These are phyloP conservation scores for Xylaria flabelliformis DNA, from an alignment of 495 filamentous ascomycete species.

Conservation along the genomic window DNA sequence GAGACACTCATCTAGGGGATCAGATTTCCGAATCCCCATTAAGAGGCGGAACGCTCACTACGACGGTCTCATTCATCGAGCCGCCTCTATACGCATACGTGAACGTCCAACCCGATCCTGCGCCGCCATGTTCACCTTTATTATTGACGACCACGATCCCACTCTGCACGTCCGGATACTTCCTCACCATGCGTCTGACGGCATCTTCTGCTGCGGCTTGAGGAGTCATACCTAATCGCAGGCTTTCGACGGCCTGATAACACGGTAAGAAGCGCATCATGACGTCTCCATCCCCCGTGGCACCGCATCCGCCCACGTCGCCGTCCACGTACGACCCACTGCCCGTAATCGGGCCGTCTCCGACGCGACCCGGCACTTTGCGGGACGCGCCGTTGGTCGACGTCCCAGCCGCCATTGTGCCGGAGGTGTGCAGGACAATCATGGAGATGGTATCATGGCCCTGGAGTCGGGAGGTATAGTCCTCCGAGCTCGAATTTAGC, in stretches of 20 bases:
- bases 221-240: constrained; percentile 52
- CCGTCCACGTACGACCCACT: constrained; percentile 58
- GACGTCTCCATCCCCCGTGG: constrained; percentile 57
- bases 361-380: constrained; percentile 56
- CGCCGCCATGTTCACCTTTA: constrained; percentile 51
- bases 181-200: constrained; percentile 51
- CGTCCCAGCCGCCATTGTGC: constrained; percentile 54
- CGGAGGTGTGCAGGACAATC: constrained; percentile 46
- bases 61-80: constrained; percentile 47
- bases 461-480: constrained; percentile 1
- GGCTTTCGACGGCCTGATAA: constrained; percentile 57
- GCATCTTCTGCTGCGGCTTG: constrained; percentile 52
- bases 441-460: constrained; percentile 57
- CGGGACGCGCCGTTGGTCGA: constrained; percentile 56
- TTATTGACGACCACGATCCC: constrained; percentile 54
- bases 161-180: constrained; percentile 50
- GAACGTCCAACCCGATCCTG: constrained; percentile 55
- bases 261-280: constrained; percentile 61
- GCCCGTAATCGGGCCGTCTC: constrained; percentile 56
- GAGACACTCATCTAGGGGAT: neutral
- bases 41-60: constrained; percentile 47
- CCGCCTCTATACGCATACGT: constrained; percentile 54
- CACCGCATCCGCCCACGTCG: constrained; percentile 56
- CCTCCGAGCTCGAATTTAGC: constrained; percentile 11
- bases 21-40: constrained; percentile 27